A percentile compares a stretch with the other conserved stretches of the same genome.
These are phyloP conservation scores for Zygnema circumcarinatum DNA, from an alignment of 139 green algal genomes.

Conservation along the genomic window DNA sequence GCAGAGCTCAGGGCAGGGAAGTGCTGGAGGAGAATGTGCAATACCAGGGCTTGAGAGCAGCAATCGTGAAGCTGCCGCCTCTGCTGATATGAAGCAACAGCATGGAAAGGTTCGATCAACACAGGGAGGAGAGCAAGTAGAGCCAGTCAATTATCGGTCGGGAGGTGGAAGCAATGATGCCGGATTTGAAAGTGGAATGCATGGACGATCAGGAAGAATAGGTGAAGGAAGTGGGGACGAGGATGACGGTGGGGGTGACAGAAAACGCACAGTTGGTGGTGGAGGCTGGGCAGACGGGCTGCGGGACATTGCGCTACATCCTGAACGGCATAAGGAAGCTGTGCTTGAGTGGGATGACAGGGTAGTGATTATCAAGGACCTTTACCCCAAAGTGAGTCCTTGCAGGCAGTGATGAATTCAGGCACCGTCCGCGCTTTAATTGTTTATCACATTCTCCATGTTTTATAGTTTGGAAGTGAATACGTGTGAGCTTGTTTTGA, in stretches of 20 bases:
- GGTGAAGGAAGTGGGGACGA: slow-evolving; percentile 14
- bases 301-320: slow-evolving; percentile 23
- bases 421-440: too few relatives aligned
- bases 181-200: neutral
- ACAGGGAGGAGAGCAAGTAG: too few relatives aligned
- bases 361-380: slow-evolving; percentile 71
- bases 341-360: slow-evolving; percentile 60
- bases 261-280: slow-evolving; percentile 9
- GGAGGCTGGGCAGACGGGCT: slow-evolving; percentile 44
- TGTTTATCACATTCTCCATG: neutral
- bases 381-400: slow-evolving; percentile 72
- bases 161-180: slow-evolving; percentile 1
- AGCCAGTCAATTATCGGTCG: too few relatives aligned
- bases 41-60: too few relatives aligned
- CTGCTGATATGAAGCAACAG: too few relatives aligned
- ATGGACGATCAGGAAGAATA: neutral
- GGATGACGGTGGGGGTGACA: slow-evolving; percentile 14
- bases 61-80: too few relatives aligned
- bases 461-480: neutral
- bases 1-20: too few relatives aligned
- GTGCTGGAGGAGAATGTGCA: too few relatives aligned
- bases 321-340: slow-evolving; percentile 45
- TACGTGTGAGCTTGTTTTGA: too few relatives aligned
- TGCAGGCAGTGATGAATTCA: too few relatives aligned
- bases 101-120: too few relatives aligned